Conservation (phyloP, 2,329 filamentous ascomycete species). For the Ophiostoma perfectum region DNA sequence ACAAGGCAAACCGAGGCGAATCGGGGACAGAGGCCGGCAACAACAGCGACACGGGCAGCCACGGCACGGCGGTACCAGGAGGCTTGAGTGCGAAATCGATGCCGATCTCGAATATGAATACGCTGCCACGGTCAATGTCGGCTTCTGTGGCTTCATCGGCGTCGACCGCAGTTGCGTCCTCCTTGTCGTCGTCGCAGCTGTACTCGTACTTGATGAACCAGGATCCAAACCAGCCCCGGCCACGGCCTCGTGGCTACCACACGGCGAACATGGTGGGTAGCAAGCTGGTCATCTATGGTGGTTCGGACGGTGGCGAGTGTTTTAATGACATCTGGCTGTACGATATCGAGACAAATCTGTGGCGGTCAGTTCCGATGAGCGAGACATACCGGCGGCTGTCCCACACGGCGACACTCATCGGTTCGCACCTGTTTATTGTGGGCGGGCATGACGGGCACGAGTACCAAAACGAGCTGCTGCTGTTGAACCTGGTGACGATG, state of each 20-base stretch:
- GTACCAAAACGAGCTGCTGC: slow-evolving; percentile 63
- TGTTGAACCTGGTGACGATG: slow-evolving; percentile 68
- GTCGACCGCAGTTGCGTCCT: background rate
- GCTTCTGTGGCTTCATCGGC: slow-evolving; percentile 10
- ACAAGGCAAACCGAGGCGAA: background rate
- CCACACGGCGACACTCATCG: slow-evolving; percentile 64
- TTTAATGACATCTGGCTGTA: slow-evolving; percentile 71
- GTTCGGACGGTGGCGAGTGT: slow-evolving; percentile 65
- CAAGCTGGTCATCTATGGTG: slow-evolving; percentile 67
- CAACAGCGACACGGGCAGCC: slow-evolving; percentile 2
- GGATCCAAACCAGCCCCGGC: slow-evolving; percentile 34
- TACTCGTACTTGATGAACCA: slow-evolving; percentile 9
- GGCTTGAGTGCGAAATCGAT: background rate
- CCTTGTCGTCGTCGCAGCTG: slow-evolving; percentile 9
- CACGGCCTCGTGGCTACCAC: slow-evolving; percentile 63
- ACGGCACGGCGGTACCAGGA: background rate
- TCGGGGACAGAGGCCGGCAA: background rate
- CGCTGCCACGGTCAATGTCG: slow-evolving; percentile 17
- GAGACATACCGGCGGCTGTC: slow-evolving; percentile 59
- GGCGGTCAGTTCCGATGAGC: slow-evolving; percentile 55
- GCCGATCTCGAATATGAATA: slow-evolving; percentile 18
- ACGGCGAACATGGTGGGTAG: slow-evolving; percentile 68
- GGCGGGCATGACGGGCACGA: slow-evolving; percentile 66
- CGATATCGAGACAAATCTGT: slow-evolving; percentile 57
- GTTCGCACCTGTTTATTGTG: slow-evolving; percentile 64